phyloP scores from a whole-genome alignment of 768 basidiomycete genomes.

The Gelatoporia subvermispora region DNA sequence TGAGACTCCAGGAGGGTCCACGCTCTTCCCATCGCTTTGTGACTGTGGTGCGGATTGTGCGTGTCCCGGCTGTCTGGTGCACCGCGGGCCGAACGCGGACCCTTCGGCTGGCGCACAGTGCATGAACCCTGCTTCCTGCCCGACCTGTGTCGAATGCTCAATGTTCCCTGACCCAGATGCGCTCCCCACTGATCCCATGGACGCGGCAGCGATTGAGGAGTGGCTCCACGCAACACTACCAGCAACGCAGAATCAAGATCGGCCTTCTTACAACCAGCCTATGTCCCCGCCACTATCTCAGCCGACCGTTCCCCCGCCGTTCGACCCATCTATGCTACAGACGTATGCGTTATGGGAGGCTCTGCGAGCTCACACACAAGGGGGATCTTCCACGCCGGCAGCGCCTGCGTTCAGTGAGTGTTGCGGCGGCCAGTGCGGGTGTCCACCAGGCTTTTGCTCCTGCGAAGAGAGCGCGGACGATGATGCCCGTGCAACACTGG shows the following conservation, averaged over 20 bases:
- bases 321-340: conserved; percentile 12
- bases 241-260: conserved; percentile 3
- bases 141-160: conserved; percentile 60
- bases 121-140: conserved; percentile 32
- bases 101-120: conserved; percentile 22
- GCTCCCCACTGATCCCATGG: conserved; percentile 34
- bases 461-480: conserved; percentile 29
- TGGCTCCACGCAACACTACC: conserved; percentile 46
- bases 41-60: conserved; percentile 59
- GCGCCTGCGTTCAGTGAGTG: conserved; percentile 18
- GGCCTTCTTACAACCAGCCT: not conserved
- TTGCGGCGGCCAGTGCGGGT: conserved; percentile 30
- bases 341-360: conserved; percentile 16
- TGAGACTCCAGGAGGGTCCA: conserved; percentile 10
- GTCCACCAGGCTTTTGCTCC: conserved; percentile 26
- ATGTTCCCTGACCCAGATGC: conserved; percentile 46
- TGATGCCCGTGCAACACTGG: conserved; percentile 16
- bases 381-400: conserved; percentile 10
- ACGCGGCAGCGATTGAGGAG: conserved; percentile 44
- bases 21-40: conserved; percentile 45
- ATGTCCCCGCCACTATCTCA: not conserved
- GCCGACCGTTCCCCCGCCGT: conserved; percentile 3
- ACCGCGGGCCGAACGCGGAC: conserved; percentile 36
- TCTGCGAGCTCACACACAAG: conserved; percentile 5
- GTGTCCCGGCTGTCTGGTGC: conserved; percentile 62